These are phyloP conservation scores for Aaosphaeria pasadenensis DNA, from an alignment of 2,329 filamentous ascomycete species.

Conservation along the genomic window DNA sequence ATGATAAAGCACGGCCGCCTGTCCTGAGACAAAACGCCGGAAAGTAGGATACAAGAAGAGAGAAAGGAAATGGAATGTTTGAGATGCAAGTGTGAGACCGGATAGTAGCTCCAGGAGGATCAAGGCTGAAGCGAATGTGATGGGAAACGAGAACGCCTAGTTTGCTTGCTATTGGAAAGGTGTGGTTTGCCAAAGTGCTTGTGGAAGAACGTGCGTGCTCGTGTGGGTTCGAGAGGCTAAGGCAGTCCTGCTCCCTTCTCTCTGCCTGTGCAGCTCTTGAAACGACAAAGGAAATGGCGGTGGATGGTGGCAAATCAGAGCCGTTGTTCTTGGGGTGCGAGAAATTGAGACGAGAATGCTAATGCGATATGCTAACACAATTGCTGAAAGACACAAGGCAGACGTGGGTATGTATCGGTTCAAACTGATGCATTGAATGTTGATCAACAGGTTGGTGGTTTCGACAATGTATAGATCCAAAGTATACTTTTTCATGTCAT, in stretches of 20 bases:
- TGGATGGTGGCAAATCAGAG: too few species aligned
- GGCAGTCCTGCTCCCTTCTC: conserved; percentile 32
- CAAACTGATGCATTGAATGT: neutral
- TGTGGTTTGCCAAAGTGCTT: neutral
- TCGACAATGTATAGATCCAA: neutral
- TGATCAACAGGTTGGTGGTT: neutral
- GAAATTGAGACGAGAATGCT: too few species aligned
- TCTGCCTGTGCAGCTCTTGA: conserved; percentile 15
- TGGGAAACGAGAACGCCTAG: conserved; percentile 1
- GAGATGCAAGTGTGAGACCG: conserved; percentile 1
- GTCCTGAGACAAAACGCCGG: conserved; percentile 3
- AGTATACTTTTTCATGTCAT: conserved; percentile 7
- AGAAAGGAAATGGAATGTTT: conserved; percentile 1
- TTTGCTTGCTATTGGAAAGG: neutral
- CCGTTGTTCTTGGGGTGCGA: too few species aligned
- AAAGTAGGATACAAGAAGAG: conserved; percentile 25
- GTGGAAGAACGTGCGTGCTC: conserved; percentile 16
- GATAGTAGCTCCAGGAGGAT: conserved; percentile 6
- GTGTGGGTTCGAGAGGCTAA: conserved; percentile 22
- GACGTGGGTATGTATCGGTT: neutral
- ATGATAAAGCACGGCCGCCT: conserved; percentile 2
- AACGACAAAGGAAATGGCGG: neutral
- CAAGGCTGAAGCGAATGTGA: conserved; percentile 6
- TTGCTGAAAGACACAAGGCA: too few species aligned
- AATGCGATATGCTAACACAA: too few species aligned